Conservation (phyloP, 1,139 yeast genomes). For the Yamadazyma buinensis region DNA sequence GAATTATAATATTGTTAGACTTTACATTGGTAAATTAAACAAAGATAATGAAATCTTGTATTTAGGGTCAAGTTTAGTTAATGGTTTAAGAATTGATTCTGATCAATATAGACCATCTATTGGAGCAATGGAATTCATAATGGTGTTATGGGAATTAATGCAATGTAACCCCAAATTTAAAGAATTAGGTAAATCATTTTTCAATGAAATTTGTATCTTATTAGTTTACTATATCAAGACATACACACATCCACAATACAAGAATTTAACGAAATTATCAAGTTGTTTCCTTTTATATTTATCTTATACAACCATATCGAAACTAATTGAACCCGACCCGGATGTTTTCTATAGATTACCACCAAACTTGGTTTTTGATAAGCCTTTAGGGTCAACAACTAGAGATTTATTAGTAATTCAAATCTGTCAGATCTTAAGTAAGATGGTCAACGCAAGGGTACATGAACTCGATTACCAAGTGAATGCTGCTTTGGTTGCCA, state of each 20-base stretch:
- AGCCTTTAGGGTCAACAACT: conserved; percentile 30
- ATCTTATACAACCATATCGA: conserved; percentile 48
- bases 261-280: conserved; percentile 54
- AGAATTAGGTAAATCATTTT: conserved; percentile 42
- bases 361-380: not conserved
- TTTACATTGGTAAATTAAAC: conserved; percentile 49
- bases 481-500: conserved; percentile 37
- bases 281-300: conserved; percentile 60
- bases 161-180: conserved; percentile 65
- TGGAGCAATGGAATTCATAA: conserved; percentile 53
- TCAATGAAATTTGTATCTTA: conserved; percentile 52
- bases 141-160: conserved; percentile 71
- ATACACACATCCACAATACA: conserved; percentile 28
- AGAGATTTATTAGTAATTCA: conserved; percentile 62
- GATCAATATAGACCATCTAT: conserved; percentile 28
- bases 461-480: not conserved
- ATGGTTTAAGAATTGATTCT: conserved; percentile 33
- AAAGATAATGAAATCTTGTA: conserved; percentile 52
- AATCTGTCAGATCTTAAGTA: conserved; percentile 28
- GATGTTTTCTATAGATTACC: conserved; percentile 47
- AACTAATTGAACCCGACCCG: conserved; percentile 33
- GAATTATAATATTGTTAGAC: conserved; percentile 47
- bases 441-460: conserved; percentile 9
- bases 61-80: conserved; percentile 43
- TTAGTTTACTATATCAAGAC: conserved; percentile 56